Conservation (phyloP, 257 asterid species). For the Capsicum baccatum region DNA sequence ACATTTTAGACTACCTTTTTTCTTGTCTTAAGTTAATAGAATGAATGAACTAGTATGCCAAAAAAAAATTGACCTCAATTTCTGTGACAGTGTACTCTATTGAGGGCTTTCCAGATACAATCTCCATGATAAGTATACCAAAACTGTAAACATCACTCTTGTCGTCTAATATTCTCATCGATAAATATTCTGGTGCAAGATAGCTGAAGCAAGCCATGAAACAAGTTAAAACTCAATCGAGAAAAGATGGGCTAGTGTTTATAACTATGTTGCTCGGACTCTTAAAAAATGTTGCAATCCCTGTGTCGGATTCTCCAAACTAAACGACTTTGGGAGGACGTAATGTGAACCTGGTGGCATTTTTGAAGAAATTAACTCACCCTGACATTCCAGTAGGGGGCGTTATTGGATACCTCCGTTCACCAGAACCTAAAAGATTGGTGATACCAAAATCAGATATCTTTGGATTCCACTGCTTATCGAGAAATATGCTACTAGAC, state of each 20-base stretch:
- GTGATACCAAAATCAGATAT: constrained; percentile 53
- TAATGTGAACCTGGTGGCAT: background rate
- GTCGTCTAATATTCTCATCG: constrained; percentile 28
- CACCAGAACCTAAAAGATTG: constrained; percentile 41
- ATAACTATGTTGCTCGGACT: background rate
- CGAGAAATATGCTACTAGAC: constrained; percentile 58
- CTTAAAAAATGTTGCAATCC: background rate
- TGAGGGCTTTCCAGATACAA: constrained; percentile 56
- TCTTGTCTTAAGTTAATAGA: background rate
- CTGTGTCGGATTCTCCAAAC: background rate
- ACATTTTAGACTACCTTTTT: background rate
- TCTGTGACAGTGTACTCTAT: constrained; percentile 38
- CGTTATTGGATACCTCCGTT: constrained; percentile 34
- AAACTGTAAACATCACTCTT: constrained; percentile 64
- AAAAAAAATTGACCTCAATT: constrained; percentile 44
- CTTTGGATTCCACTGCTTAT: constrained; percentile 69
- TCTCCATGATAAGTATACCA: constrained; percentile 65
- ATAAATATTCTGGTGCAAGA: constrained; percentile 47
- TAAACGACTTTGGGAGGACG: background rate
- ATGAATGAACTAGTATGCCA: background rate
- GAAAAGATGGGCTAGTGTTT: background rate
- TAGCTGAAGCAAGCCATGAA: constrained; percentile 40
- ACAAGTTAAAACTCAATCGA: background rate
- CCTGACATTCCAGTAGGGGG: constrained; percentile 47
- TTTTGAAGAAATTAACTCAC: background rate